These are phyloP conservation scores for Sarcocystis neurona DNA, from an alignment of 169 alveolate genomes.

Conservation along the genomic window DNA sequence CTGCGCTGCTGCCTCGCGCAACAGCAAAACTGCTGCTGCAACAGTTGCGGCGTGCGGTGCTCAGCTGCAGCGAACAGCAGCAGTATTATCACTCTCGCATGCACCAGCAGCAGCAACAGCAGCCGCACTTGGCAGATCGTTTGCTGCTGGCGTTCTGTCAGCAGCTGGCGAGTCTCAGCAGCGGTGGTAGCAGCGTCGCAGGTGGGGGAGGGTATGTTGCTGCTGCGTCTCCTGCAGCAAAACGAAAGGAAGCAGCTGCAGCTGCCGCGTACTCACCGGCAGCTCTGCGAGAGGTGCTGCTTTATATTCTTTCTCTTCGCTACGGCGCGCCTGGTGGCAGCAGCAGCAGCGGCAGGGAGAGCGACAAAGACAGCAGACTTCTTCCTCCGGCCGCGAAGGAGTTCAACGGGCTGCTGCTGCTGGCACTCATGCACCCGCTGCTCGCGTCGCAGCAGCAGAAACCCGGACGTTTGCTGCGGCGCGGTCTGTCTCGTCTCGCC, in stretches of 20 bases:
- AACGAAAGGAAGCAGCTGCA: background rate
- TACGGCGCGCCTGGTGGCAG: too few species aligned
- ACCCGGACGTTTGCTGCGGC: background rate
- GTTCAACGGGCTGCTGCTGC: conserved; percentile 52
- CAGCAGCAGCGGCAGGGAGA: background rate
- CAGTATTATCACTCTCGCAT: too few species aligned
- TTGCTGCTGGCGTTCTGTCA: conserved; percentile 18
- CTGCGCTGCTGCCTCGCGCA: background rate
- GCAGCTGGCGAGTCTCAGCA: conserved; percentile 4
- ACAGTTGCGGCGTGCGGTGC: background rate
- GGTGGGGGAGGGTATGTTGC: background rate
- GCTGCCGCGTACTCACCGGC: background rate
- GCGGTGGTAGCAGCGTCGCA: background rate
- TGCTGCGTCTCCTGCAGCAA: background rate
- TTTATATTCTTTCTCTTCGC: conserved; percentile 8
- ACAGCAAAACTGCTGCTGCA: background rate
- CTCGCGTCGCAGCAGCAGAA: background rate
- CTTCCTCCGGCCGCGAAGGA: conserved; percentile 30
- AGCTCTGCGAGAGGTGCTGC: background rate
- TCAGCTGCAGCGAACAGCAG: too few species aligned
- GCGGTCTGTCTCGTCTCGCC: background rate
- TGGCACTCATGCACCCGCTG: conserved; percentile 49
- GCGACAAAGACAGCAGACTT: background rate
- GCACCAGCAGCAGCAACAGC: too few species aligned
- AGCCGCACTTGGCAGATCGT: background rate